A percentile compares a stretch with the other conserved stretches of the same genome.
Conservation (phyloP, 306 rosid species). For the Ceratonia siliqua region DNA sequence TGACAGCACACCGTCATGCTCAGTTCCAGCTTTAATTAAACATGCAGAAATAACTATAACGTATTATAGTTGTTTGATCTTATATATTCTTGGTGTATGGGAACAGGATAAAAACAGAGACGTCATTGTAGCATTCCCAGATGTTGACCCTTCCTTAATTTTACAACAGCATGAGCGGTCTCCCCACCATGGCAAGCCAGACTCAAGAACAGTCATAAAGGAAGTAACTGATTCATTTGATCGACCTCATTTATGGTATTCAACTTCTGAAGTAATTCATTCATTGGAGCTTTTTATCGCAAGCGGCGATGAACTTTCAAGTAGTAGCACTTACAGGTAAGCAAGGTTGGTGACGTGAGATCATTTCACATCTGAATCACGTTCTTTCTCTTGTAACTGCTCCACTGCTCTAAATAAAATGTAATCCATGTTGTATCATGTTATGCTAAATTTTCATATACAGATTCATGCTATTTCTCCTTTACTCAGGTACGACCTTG, state of each 20-base stretch:
- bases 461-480: conserved; percentile 17
- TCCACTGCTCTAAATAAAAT: not conserved
- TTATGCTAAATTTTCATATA: conserved; percentile 3
- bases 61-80: conserved; percentile 11
- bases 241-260: conserved; percentile 85
- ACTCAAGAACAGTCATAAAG: conserved; percentile 37
- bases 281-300: conserved; percentile 73
- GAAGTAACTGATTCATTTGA: conserved; percentile 60
- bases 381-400: not conserved
- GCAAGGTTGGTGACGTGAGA: conserved; percentile 2
- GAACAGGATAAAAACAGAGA: conserved; percentile 92
- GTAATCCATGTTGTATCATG: not conserved
- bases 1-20: conserved; percentile 8
- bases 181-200: conserved; percentile 30
- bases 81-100: conserved; percentile 31
- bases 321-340: conserved; percentile 64
- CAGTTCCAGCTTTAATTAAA: conserved; percentile 19
- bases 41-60: conserved; percentile 21
- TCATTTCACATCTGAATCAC: not conserved
- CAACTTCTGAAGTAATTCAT: conserved; percentile 73
- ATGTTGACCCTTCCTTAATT: conserved; percentile 74
- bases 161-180: conserved; percentile 34
- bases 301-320: conserved; percentile 63
- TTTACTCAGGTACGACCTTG: conserved; percentile 74
- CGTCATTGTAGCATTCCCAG: conserved; percentile 84